These are phyloP conservation scores for Colletotrichum sp. DNA, from an alignment of 2,329 filamentous ascomycete species.

Conservation along the genomic window DNA sequence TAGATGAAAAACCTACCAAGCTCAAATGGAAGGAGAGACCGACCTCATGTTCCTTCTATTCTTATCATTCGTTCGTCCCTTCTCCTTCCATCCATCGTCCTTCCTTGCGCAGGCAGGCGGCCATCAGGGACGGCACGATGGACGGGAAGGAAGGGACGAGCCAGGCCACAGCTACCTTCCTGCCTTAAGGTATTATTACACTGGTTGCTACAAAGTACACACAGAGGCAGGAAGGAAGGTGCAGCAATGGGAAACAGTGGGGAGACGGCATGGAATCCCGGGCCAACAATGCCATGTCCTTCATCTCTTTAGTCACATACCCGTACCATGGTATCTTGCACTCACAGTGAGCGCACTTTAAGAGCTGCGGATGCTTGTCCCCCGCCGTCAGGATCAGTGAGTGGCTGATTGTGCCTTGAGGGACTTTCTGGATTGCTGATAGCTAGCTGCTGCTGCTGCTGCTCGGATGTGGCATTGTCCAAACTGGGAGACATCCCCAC, in stretches of 20 bases:
- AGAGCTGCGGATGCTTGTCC: neutral
- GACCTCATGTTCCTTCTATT: neutral
- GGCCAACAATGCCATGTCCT: neutral
- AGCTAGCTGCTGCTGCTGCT: neutral
- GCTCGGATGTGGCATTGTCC: neutral
- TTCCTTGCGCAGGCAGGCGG: neutral
- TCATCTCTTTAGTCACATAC: neutral
- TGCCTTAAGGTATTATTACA: neutral
- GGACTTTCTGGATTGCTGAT: neutral
- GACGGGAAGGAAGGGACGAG: slow-evolving; percentile 15
- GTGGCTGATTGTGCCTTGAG: neutral
- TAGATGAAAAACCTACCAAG: neutral
- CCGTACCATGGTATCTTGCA: neutral
- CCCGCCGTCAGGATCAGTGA: neutral
- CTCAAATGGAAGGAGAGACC: neutral
- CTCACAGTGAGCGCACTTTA: neutral
- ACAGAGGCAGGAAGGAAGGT: neutral
- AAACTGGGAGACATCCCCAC: neutral
- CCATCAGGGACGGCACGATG: neutral
- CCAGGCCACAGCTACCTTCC: neutral
- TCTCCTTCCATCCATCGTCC: neutral
- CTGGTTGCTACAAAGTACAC: neutral
- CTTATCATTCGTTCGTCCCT: neutral
- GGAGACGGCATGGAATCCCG: neutral
- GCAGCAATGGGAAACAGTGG: neutral